Evolutionary conservation across 2,329 filamentous ascomycete species (phyloP), one percentile per base, ranked within the genome.

Genomic region (Basipetospora chlamydospora): DNA sequence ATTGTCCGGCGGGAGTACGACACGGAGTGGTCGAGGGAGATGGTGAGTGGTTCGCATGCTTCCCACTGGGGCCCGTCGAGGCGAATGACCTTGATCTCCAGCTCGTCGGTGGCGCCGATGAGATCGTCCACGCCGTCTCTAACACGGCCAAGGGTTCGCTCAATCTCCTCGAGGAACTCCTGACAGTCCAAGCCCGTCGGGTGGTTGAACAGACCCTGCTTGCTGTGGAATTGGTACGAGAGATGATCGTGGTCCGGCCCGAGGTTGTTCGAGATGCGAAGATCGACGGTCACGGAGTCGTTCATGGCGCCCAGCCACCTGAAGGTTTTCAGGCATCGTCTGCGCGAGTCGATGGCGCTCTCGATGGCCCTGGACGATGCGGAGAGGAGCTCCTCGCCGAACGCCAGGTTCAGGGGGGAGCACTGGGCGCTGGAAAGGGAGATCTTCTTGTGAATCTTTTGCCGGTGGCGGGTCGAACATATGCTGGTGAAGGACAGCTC

Each of bases 241-340:
- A 69, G 48, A 39, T 66, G 61, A 17, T 55, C 53, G 41, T 63
- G 66, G 28, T 55, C 49, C 4, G 65, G 64, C 0, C 67, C 67
- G 11, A 70, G 54, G 41, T 64, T 65, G 48, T 72, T 72, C 20
- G 52, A 48, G 25, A 71, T 50, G 22, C 58, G 57, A 35, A 70
- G 51, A 38, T 58, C 54, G 30, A 71, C 50, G 33, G 62, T 56
- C 8, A 70, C 49, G 1, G 63, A 61, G 28, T 63, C 58, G 28
- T 60, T 56, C 18, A 62, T 57, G 12, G 56, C 54, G 12, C 26
- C 26, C 23, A 17, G 30, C 29, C 36, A 39, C 18, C 26, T 22
- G 12, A 25, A 26, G n/a, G 22, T 28, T 33, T 18, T 26, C 22
- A 33, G 18, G 17, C 26, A 17, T 21, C 35, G 17, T 17, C 28